Conservation (phyloP, 495 filamentous ascomycete genomes). For the Hapsidospora chrysogenum region DNA sequence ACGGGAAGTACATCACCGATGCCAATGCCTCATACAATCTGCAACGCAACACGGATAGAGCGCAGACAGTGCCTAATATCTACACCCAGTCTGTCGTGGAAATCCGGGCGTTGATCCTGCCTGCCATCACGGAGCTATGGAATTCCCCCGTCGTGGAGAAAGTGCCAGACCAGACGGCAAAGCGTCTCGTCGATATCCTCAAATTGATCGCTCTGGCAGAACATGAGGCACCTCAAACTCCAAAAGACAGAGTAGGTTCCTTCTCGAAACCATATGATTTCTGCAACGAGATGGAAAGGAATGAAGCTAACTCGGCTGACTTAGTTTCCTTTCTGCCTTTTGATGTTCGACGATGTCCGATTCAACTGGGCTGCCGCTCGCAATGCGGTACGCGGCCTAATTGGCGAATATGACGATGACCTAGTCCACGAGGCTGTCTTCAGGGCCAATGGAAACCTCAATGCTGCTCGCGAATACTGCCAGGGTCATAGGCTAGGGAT, state of each 20-base stretch:
- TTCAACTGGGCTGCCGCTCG: slow-evolving; percentile 20
- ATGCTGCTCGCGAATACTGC: slow-evolving; percentile 58
- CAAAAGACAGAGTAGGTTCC: slow-evolving; percentile 27
- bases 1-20: slow-evolving; percentile 62
- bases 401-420: slow-evolving; percentile 32
- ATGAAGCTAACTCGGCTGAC: slow-evolving; percentile 14
- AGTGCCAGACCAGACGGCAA: slow-evolving; percentile 54
- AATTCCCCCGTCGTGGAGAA: slow-evolving; percentile 64
- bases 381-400: slow-evolving; percentile 25
- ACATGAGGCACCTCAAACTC: slow-evolving; percentile 48
- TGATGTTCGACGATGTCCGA: slow-evolving; percentile 8
- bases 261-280: slow-evolving; percentile 4
- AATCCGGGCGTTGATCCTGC: slow-evolving; percentile 66
- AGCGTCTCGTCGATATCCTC: slow-evolving; percentile 70
- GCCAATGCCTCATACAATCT: slow-evolving; percentile 50
- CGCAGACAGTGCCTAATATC: slow-evolving; percentile 49
- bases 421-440: slow-evolving; percentile 67
- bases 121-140: slow-evolving; percentile 67
- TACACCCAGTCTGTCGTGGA: slow-evolving; percentile 74
- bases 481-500: slow-evolving; percentile 27
- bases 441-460: slow-evolving; percentile 51
- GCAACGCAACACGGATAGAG: slow-evolving; percentile 30
- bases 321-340: slow-evolving; percentile 4
- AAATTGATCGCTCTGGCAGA: slow-evolving; percentile 64
- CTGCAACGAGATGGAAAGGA: slow-evolving; percentile 10